These are phyloP conservation scores for Amaranthus cruentus DNA, from an alignment of 148 eudicot species.

Conservation along the genomic window DNA sequence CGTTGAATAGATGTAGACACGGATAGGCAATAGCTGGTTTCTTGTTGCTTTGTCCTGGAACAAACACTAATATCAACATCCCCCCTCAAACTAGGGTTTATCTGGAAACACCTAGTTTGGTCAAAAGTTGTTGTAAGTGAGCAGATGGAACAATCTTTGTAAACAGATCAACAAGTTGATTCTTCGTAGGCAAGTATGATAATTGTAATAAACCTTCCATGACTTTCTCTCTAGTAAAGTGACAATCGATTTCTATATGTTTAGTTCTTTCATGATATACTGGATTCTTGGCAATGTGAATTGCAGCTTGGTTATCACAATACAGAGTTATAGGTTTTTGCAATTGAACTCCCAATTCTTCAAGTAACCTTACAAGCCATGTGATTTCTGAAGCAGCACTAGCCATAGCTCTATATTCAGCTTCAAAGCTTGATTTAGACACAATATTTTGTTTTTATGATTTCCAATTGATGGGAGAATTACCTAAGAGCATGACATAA, in stretches of 20 bases:
- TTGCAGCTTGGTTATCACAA: not conserved
- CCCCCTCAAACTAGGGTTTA: no score
- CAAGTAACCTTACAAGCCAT: not conserved
- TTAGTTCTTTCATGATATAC: not conserved
- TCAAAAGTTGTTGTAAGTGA: no score
- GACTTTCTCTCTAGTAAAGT: no score
- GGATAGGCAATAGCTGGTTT: no score
- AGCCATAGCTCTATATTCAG: not conserved
- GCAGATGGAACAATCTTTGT: no score
- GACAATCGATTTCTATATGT: not conserved
- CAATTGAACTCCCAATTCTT: not conserved
- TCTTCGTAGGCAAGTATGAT: no score
- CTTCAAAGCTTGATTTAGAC: not conserved
- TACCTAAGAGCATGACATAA: not conserved
- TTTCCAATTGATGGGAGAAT: not conserved
- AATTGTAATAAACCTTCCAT: no score
- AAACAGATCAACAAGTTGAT: no score
- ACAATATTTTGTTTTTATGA: not conserved
- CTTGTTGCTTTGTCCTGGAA: no score
- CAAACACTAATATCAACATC: no score
- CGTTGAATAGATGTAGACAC: no score
- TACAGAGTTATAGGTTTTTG: not conserved
- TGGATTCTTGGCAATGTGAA: conserved; percentile 2
- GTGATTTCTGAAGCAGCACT: not conserved
- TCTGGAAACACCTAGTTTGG: no score